A percentile compares a stretch with the other conserved stretches of the same genome.
Conservation (phyloP, 2,329 filamentous ascomycete species). For the Monosporascus sp. region DNA sequence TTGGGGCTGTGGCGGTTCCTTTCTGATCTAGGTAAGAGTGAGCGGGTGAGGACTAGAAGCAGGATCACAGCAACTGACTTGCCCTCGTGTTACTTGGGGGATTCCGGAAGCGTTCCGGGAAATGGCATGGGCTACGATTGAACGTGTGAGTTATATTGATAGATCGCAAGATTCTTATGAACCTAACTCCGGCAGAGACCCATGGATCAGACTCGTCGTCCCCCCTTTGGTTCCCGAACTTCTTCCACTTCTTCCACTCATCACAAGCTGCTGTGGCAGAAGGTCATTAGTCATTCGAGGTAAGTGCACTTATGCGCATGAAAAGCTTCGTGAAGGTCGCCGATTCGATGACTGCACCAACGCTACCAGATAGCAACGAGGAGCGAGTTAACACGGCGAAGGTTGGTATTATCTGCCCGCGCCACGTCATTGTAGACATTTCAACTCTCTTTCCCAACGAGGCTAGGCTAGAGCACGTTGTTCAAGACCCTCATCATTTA, state of each 20-base stretch:
- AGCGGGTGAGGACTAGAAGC: neutral
- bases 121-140: constrained; percentile 11
- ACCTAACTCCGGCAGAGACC: constrained; percentile 30
- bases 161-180: constrained; percentile 24
- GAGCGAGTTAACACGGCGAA: too few species aligned
- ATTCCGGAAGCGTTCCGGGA: constrained; percentile 1
- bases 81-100: neutral
- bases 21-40: too few species aligned
- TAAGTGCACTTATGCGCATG: neutral
- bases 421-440: too few species aligned
- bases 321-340: neutral
- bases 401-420: too few species aligned
- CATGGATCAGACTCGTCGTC: constrained; percentile 9
- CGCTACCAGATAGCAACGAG: too few species aligned
- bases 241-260: neutral
- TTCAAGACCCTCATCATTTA: neutral
- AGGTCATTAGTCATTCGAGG: neutral
- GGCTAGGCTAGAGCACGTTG: too few species aligned
- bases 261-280: neutral
- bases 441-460: too few species aligned
- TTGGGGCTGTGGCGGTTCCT: neutral
- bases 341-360: neutral
- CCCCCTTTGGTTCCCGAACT: constrained; percentile 1
- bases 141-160: constrained; percentile 28
- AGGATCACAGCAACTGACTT: neutral